Evolutionary conservation across 805 yeast species (phyloP).

Genomic region (Candida krabiensis): DNA sequence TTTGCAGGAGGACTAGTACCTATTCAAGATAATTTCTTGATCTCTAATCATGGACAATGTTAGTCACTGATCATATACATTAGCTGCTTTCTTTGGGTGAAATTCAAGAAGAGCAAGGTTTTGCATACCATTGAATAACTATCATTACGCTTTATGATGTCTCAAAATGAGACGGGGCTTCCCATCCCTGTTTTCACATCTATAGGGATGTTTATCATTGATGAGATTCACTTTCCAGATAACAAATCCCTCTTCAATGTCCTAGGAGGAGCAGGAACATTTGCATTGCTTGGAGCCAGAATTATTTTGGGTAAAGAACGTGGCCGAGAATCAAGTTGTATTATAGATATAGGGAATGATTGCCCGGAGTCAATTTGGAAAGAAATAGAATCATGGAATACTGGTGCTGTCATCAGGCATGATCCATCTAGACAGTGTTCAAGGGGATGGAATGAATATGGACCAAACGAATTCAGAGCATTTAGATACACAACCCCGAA

Average conservation of each 20-base stretch:
- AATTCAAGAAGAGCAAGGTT: too few species aligned
- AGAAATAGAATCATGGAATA: conserved; percentile 57
- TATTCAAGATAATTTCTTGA: too few species aligned
- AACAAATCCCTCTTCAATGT: conserved; percentile 44
- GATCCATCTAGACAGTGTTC: conserved; percentile 63
- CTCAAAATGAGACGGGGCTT: too few species aligned
- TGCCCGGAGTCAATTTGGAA: conserved; percentile 53
- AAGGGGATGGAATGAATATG: conserved; percentile 78
- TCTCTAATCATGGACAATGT: too few species aligned
- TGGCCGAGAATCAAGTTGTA: conserved; percentile 53
- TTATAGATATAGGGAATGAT: conserved; percentile 79
- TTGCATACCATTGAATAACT: too few species aligned
- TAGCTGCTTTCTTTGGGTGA: too few species aligned
- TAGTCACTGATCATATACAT: too few species aligned
- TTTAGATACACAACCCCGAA: conserved; percentile 67
- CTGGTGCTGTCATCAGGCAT: conserved; percentile 57
- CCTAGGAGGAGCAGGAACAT: conserved; percentile 91
- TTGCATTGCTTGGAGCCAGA: conserved; percentile 73
- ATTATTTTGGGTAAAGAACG: conserved; percentile 42
- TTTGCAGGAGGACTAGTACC: too few species aligned
- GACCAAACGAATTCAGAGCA: conserved; percentile 54
- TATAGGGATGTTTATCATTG: conserved; percentile 88
- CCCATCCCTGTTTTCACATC: conserved; percentile 57
- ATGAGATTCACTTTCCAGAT: conserved; percentile 67
- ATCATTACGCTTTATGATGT: too few species aligned